phyloP scores from a whole-genome alignment of 441 rosid species.

The Syzygium syzygioides region DNA sequence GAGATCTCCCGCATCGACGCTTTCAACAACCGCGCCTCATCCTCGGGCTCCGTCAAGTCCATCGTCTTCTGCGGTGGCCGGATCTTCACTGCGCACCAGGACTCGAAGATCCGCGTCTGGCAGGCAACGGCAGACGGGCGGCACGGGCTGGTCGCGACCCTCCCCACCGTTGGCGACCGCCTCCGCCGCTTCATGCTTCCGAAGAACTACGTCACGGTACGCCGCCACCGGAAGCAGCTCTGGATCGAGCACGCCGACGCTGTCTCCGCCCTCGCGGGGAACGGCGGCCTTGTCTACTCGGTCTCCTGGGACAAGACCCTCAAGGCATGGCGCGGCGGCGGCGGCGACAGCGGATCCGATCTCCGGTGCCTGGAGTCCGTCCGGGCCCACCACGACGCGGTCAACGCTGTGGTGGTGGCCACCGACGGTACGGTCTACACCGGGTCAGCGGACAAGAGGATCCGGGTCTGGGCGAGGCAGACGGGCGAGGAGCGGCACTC shows the following conservation, averaged over 20 bases:
- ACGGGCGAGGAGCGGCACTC: constrained; percentile 36
- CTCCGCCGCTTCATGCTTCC: constrained; percentile 63
- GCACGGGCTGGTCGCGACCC: constrained; percentile 46
- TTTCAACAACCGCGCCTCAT: constrained; percentile 37
- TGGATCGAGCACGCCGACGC: constrained; percentile 96
- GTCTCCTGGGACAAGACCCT: constrained; percentile 85
- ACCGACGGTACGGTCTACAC: constrained; percentile 67
- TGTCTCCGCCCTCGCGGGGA: constrained; percentile 62
- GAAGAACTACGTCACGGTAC: constrained; percentile 69
- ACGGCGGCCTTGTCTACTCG: constrained; percentile 57
- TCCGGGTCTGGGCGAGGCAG: constrained; percentile 74
- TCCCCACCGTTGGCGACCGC: constrained; percentile 81
- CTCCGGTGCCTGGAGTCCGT: constrained; percentile 70
- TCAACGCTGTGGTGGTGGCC: constrained; percentile 66
- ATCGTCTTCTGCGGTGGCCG: constrained; percentile 46
- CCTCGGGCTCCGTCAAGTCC: constrained; percentile 69
- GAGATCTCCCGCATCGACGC: constrained; percentile 27
- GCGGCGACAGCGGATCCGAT: constrained; percentile 24
- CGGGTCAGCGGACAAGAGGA: constrained; percentile 75
- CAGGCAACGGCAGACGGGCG: constrained; percentile 24
- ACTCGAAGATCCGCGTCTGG: constrained; percentile 86
- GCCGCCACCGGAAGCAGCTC: constrained; percentile 63
- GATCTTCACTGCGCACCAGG: constrained; percentile 80
- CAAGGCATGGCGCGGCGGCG: constrained; percentile 55
- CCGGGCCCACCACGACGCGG: constrained; percentile 73